phyloP scores from a whole-genome alignment of 129 eudicot species.

The Apium graveolens region DNA sequence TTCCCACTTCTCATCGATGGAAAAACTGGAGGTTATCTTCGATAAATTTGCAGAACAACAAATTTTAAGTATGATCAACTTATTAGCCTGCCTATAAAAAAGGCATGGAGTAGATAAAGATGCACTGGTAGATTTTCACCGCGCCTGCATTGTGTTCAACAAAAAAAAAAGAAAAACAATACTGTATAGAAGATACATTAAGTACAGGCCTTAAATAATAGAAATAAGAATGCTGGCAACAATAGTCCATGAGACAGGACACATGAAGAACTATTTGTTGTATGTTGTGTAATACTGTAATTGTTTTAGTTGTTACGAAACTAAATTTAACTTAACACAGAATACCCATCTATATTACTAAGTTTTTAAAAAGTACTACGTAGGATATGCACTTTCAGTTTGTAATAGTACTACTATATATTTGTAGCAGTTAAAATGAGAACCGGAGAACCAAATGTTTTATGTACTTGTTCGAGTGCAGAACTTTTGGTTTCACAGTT shows the following conservation, averaged over 20 bases:
- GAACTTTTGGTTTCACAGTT: background rate
- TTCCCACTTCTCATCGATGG: background rate
- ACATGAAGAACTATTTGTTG: background rate
- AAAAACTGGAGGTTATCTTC: background rate
- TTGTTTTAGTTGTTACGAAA: background rate
- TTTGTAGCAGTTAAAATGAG: background rate
- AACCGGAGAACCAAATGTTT: background rate
- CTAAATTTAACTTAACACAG: too few species aligned
- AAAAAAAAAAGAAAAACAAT: too few species aligned
- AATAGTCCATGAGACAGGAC: background rate
- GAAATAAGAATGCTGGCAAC: background rate
- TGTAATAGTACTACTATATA: too few species aligned
- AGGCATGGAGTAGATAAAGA: background rate
- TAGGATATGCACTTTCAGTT: background rate
- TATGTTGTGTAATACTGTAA: slow-evolving; percentile 3
- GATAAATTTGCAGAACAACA: background rate
- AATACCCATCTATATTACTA: too few species aligned
- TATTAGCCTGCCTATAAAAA: background rate
- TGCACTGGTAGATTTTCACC: too few species aligned
- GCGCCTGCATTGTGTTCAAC: too few species aligned
- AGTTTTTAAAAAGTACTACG: too few species aligned
- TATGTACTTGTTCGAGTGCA: background rate
- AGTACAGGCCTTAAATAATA: too few species aligned
- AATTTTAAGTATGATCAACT: too few species aligned
- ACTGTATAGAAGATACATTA: too few species aligned